Percentiles rank a stretch among this genome's conserved stretches.
These are phyloP conservation scores for Theileria sp. DNA, from an alignment of 169 alveolate genomes.

Conservation along the genomic window DNA sequence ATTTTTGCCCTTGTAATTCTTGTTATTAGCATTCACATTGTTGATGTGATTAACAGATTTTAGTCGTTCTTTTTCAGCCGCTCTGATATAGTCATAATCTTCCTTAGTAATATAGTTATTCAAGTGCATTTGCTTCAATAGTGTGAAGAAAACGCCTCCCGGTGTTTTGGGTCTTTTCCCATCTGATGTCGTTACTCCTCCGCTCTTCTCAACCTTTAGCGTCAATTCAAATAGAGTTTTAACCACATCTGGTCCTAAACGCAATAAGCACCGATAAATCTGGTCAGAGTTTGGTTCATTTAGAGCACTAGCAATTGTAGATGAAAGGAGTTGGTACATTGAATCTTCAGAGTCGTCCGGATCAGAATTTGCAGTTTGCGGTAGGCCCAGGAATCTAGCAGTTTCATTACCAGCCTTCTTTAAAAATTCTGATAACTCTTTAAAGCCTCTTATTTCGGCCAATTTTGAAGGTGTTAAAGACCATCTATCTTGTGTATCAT, in stretches of 20 bases:
- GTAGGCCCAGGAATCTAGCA: constrained; percentile 1
- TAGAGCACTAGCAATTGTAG: constrained; percentile 80
- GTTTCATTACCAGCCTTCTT: constrained; percentile 20
- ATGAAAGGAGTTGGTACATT: constrained; percentile 72
- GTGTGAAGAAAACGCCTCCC: constrained; percentile 86
- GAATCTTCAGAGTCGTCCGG: constrained; percentile 26
- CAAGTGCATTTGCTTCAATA: constrained; percentile 75
- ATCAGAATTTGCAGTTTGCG: neutral
- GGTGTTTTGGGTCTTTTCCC: constrained; percentile 81
- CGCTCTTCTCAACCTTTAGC: constrained; percentile 78
- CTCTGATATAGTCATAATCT: constrained; percentile 81
- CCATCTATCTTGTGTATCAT: constrained; percentile 75
- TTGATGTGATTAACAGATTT: constrained; percentile 70
- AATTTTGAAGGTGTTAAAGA: constrained; percentile 78
- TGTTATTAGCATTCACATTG: constrained; percentile 21
- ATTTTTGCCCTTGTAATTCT: constrained; percentile 35
- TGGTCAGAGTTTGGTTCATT: constrained; percentile 80
- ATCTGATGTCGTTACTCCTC: constrained; percentile 84
- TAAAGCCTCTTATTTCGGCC: constrained; percentile 69
- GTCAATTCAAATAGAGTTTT: constrained; percentile 76
- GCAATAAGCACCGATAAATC: constrained; percentile 74
- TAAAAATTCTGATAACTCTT: constrained; percentile 58
- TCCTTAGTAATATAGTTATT: constrained; percentile 79
- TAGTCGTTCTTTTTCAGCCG: constrained; percentile 80
- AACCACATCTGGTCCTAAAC: constrained; percentile 78